Conservation (phyloP, 164 flowering plant species). For the Liquidambar formosana region DNA sequence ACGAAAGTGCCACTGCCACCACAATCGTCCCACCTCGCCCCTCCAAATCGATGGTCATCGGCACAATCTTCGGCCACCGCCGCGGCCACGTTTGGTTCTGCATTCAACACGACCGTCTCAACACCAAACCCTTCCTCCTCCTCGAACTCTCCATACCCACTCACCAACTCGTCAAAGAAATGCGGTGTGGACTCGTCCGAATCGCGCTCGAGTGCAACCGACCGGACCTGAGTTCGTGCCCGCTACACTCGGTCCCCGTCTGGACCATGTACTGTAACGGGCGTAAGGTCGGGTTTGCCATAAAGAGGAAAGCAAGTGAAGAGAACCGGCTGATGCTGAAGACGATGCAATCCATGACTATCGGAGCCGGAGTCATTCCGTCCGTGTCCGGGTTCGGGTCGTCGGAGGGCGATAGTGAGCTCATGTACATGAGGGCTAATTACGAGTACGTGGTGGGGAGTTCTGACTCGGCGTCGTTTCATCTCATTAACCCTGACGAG, state of each 20-base stretch:
- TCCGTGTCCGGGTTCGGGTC: slow-evolving; percentile 31
- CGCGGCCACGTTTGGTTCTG: slow-evolving; percentile 72
- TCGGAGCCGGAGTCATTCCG: slow-evolving; percentile 84
- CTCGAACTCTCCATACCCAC: slow-evolving; percentile 72
- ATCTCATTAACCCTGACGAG: slow-evolving; percentile 69
- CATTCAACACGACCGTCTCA: slow-evolving; percentile 61
- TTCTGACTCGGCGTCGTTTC: slow-evolving; percentile 76
- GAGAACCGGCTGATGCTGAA: slow-evolving; percentile 45
- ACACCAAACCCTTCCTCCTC: slow-evolving; percentile 54
- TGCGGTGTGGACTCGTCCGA: slow-evolving; percentile 67
- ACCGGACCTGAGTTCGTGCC: slow-evolving; percentile 34
- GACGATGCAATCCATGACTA: slow-evolving; percentile 64
- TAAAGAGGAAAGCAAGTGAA: slow-evolving; percentile 38
- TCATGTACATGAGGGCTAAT: slow-evolving; percentile 83
- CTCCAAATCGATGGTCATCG: slow-evolving; percentile 71
- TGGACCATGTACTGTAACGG: slow-evolving; percentile 84
- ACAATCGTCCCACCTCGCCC: slow-evolving; percentile 42
- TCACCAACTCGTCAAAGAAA: slow-evolving; percentile 61
- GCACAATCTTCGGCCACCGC: slow-evolving; percentile 79
- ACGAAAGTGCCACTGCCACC: not conserved
- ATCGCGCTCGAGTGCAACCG: slow-evolving; percentile 64
- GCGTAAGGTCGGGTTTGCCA: slow-evolving; percentile 60
- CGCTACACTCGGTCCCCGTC: slow-evolving; percentile 59
- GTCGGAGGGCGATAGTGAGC: slow-evolving; percentile 34
- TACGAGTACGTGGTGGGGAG: slow-evolving; percentile 73